A percentile compares a stretch with the other conserved stretches of the same genome.
Evolutionary conservation across 78 protist genomes (phyloP).

Genomic region (Kipferlia bialata): DNA sequence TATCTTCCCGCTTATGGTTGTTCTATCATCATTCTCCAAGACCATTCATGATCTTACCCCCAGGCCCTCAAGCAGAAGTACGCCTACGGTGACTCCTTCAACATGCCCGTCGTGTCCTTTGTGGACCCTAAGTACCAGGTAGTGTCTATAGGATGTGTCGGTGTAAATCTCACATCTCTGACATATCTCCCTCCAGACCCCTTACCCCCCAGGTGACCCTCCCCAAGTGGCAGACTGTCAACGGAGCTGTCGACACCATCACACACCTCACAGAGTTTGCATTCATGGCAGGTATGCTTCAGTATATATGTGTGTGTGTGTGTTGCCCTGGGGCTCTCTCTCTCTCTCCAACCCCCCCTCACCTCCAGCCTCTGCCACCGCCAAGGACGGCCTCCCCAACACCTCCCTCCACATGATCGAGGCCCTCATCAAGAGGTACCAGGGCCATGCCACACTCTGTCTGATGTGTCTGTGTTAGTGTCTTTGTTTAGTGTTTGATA

Average conservation of each 20-base stretch:
- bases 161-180: no score
- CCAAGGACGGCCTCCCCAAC: background rate
- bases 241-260: constrained; percentile 20
- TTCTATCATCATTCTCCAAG: no score
- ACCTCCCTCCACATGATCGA: no score
- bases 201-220: background rate
- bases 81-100: background rate
- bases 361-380: background rate
- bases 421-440: no score
- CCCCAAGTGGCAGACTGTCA: constrained; percentile 16
- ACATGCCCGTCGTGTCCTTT: background rate
- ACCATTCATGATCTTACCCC: no score
- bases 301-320: background rate
- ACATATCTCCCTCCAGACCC: no score
- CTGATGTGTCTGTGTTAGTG: background rate
- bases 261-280: constrained; percentile 1
- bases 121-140: constrained; percentile 10
- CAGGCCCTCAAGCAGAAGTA: constrained; percentile 8
- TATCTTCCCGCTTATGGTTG: no score
- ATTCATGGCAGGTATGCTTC: no score
- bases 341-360: background rate
- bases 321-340: background rate
- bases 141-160: no score
- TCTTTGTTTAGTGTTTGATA: background rate
- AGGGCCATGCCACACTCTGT: background rate